Conservation (phyloP, 2,329 filamentous ascomycete species). For the Botrytis squamosa region DNA sequence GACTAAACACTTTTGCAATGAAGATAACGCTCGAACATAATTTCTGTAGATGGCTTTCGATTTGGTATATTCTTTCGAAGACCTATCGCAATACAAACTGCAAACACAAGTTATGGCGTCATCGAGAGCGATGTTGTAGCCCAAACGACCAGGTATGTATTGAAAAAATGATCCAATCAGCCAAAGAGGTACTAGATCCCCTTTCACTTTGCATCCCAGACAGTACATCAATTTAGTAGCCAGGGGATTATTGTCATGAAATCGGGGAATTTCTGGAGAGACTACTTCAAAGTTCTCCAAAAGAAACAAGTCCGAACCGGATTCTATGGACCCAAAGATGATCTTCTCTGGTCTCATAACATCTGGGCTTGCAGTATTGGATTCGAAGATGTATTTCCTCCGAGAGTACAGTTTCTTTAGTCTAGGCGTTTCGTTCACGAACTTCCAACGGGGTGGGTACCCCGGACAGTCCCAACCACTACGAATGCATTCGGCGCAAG, state of each 20-base stretch:
- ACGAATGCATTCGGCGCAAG: conserved; percentile 27
- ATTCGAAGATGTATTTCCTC: conserved; percentile 21
- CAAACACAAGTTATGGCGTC: conserved; percentile 26
- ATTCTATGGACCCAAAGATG: not conserved
- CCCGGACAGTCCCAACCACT: conserved; percentile 26
- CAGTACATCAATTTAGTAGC: conserved; percentile 22
- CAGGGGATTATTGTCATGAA: conserved; percentile 17
- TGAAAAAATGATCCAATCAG: conserved; percentile 24
- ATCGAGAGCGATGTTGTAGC: conserved; percentile 25
- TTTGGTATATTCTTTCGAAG: conserved; percentile 10
- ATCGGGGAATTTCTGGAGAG: conserved; percentile 12
- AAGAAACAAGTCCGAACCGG: not conserved
- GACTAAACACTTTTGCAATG: conserved; percentile 18
- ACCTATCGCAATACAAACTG: conserved; percentile 20
- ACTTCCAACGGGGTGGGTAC: conserved; percentile 24
- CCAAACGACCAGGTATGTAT: conserved; percentile 23
- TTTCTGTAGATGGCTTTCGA: conserved; percentile 16
- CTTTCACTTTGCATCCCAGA: conserved; percentile 22
- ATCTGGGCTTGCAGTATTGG: not conserved
- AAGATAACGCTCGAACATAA: conserved; percentile 24
- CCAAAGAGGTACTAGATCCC: conserved; percentile 20
- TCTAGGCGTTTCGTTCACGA: conserved; percentile 26
- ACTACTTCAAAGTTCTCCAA: not conserved
- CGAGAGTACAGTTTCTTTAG: conserved; percentile 19
- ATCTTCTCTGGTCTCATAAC: not conserved